These are phyloP conservation scores for Paraphoma sp. DNA, from an alignment of 2,329 filamentous ascomycete species.

Conservation along the genomic window DNA sequence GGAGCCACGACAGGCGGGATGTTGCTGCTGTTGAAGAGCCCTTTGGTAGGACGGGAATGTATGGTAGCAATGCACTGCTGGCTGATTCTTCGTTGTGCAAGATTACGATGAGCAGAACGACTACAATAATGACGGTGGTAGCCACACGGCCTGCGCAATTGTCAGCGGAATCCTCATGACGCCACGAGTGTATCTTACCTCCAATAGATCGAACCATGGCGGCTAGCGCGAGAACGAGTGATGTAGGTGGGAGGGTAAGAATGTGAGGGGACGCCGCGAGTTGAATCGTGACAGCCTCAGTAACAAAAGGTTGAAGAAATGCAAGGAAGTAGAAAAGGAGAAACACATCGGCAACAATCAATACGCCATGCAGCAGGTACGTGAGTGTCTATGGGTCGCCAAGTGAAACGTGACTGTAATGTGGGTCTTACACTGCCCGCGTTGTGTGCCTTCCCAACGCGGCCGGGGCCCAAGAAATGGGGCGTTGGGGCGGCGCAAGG, in stretches of 20 bases:
- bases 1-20: constrained; percentile 30
- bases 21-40: constrained; percentile 15
- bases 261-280: neutral
- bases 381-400: neutral
- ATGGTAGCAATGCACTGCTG: constrained; percentile 27
- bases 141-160: constrained; percentile 24
- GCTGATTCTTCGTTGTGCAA: constrained; percentile 33
- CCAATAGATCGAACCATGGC: constrained; percentile 29
- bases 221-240: neutral
- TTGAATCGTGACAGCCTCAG: constrained; percentile 3
- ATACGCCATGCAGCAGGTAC: neutral
- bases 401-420: neutral
- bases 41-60: constrained; percentile 27
- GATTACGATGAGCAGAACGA: constrained; percentile 29
- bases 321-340: neutral
- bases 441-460: neutral
- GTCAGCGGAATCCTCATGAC: constrained; percentile 7
- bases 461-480: neutral
- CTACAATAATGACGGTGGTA: constrained; percentile 26
- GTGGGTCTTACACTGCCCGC: neutral
- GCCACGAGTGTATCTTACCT: constrained; percentile 12
- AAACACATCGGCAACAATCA: neutral
- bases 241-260: neutral
- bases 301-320: neutral
- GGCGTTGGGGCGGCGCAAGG: no score